Evolutionary conservation across 2,329 filamentous ascomycete species (phyloP).

Genomic region (Dendryphion nanum): DNA sequence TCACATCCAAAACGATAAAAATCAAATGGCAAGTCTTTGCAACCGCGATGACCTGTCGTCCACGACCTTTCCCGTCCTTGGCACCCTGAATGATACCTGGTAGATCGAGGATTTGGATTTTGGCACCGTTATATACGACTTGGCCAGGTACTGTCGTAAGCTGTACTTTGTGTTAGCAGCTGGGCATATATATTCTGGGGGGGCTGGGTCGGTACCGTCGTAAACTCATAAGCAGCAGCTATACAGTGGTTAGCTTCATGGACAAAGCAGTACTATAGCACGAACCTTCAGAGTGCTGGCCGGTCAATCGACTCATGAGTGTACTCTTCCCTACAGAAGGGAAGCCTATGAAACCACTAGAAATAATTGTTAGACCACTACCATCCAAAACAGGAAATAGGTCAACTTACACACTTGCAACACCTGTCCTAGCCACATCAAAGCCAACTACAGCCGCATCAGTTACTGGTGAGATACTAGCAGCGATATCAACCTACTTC

Average conservation of each 20-base stretch:
- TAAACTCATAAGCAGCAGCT: slow-evolving; percentile 97
- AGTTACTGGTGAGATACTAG: not conserved
- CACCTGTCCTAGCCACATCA: slow-evolving; percentile 96
- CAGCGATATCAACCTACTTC: slow-evolving; percentile 48
- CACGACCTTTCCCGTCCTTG: slow-evolving; percentile 96
- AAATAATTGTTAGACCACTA: not conserved
- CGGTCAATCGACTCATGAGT: slow-evolving; percentile 89
- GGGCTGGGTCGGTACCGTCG: slow-evolving; percentile 67
- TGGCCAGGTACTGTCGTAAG: slow-evolving; percentile 96
- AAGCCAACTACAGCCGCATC: slow-evolving; percentile 65
- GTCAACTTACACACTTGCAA: slow-evolving; percentile 72
- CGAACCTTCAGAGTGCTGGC: slow-evolving; percentile 83
- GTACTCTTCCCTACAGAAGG: slow-evolving; percentile 98
- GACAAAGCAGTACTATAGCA: slow-evolving; percentile 3
- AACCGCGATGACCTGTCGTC: slow-evolving; percentile 96
- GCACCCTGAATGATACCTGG: slow-evolving; percentile 98
- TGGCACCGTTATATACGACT: slow-evolving; percentile 93
- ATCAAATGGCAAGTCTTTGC: slow-evolving; percentile 98
- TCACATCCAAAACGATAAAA: slow-evolving; percentile 97
- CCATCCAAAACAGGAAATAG: too few species aligned
- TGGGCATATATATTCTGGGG: too few species aligned
- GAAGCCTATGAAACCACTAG: slow-evolving; percentile 86
- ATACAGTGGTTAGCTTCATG: slow-evolving; percentile 4
- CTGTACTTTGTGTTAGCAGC: slow-evolving; percentile 17
- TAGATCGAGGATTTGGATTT: slow-evolving; percentile 96